Evolutionary conservation across 108 stramenopile species (phyloP), one percentile per base, ranked within the genome.

Genomic region (Licmophora abbreviata): DNA sequence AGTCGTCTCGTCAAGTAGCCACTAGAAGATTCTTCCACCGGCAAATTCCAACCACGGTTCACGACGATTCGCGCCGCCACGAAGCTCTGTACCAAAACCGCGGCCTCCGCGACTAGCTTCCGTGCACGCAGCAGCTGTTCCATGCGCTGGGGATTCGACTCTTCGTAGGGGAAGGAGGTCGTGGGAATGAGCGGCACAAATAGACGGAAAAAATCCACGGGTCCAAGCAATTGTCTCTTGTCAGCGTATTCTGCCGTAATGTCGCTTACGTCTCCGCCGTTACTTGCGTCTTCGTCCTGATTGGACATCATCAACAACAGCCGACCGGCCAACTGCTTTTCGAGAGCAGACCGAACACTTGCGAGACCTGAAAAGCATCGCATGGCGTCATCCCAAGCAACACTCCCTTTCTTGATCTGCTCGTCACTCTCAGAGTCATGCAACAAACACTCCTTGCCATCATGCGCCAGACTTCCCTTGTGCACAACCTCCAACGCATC

Each of bases 361-460:
- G 26, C 17, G 30, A 32, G 4, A 36, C 14, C 50, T 56, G 61
- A 37, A 67, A 88, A 58, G 35, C 79, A 80, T n/a, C 82, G 63
- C 69, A 78, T 79, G 11, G 64, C 72, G 74, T 88, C 82, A 55
- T 88, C 82, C 51, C 82, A 74, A 20, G 82, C 74, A 1, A 81
- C 64, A 14, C 79, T 76, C 0, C 31, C 51, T n/a, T 18, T 15
- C 47, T 20, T 33, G 49, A 60, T 2, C 15, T 22, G 31, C 52
- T 44, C 42, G 21, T 27, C 8, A 29, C 64, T 20, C 27, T 51
- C n/a, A 48, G 41, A 25, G 37, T 68, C 59, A 47, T 66, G 68
- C 29, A 67, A 29, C 10, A 72, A 67, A 10, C 26, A 63, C 50
- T 76, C 71, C 4, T 35, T 25, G 35, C 63, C 61, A 24, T 50